phyloP scores from a whole-genome alignment of 208 protist species.

The Acanthamoeba culbertsoni region DNA sequence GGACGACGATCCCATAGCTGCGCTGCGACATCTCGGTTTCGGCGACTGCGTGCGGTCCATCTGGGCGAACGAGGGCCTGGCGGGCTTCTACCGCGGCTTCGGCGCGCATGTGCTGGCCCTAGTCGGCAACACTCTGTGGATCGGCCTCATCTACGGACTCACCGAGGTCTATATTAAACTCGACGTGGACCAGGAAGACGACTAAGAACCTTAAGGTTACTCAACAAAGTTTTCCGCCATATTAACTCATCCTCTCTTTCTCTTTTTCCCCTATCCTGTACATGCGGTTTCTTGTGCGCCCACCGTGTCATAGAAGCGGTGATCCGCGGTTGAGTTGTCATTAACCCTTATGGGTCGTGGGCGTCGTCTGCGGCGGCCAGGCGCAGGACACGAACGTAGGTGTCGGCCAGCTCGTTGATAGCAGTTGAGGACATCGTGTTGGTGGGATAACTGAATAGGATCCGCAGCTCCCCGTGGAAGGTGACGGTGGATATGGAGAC shows the following conservation, averaged over 20 bases:
- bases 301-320: neutral
- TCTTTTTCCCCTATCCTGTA: neutral
- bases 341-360: neutral
- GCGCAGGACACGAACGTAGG: neutral
- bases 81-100: slow-evolving; percentile 19
- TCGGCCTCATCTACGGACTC: neutral
- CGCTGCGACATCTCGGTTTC: neutral
- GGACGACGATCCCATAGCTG: neutral
- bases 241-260: neutral
- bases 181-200: neutral
- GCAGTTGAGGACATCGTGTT: neutral
- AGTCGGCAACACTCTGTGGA: slow-evolving; percentile 10
- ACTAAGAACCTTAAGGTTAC: neutral
- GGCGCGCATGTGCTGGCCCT: neutral
- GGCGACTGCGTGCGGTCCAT: neutral
- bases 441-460: neutral
- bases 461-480: neutral
- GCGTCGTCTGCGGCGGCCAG: neutral
- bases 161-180: neutral
- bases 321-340: neutral
- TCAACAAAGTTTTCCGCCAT: neutral
- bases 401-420: neutral
- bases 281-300: neutral
- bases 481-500: neutral
- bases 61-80: neutral